Evolutionary conservation across 495 filamentous ascomycete genomes (phyloP).

Genomic region (Neurospora sp.): DNA sequence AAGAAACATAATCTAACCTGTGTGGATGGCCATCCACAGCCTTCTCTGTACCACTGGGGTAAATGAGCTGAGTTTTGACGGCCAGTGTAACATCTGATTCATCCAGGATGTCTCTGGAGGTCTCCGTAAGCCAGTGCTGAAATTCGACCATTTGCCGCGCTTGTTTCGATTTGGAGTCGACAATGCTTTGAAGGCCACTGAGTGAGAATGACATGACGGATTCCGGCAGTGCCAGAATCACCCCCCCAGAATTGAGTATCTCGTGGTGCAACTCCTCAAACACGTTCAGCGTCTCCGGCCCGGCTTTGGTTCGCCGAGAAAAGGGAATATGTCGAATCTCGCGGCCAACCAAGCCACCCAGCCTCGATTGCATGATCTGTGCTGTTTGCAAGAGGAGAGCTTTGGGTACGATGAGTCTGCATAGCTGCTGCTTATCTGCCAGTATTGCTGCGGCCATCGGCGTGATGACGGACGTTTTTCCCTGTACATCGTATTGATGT

Average conservation of each 20-base stretch:
- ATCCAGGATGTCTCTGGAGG: conserved; percentile 45
- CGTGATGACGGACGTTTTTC: neutral
- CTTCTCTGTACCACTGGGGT: conserved; percentile 39
- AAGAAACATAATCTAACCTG: neutral
- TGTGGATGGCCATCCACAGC: conserved; percentile 41
- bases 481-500: neutral
- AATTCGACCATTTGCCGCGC: conserved; percentile 33
- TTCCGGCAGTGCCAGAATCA: neutral
- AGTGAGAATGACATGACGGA: conserved; percentile 1
- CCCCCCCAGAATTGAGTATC: neutral
- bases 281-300: neutral
- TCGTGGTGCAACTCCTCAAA: conserved; percentile 1
- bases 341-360: conserved; percentile 1
- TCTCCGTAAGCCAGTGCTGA: conserved; percentile 36
- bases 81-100: conserved; percentile 47
- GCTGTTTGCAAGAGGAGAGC: conserved; percentile 36
- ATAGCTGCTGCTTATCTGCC: conserved; percentile 29
- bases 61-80: conserved; percentile 38
- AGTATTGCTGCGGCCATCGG: conserved; percentile 12
- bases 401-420: neutral
- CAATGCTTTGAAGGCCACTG: neutral
- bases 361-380: conserved; percentile 19
- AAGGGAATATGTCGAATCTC: conserved; percentile 1
- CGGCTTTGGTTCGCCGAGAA: conserved; percentile 16
- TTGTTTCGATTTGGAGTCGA: conserved; percentile 4